Evolutionary conservation across 352 stramenopile genomes (phyloP).

Genomic region (Phytopythium mirpurense): DNA sequence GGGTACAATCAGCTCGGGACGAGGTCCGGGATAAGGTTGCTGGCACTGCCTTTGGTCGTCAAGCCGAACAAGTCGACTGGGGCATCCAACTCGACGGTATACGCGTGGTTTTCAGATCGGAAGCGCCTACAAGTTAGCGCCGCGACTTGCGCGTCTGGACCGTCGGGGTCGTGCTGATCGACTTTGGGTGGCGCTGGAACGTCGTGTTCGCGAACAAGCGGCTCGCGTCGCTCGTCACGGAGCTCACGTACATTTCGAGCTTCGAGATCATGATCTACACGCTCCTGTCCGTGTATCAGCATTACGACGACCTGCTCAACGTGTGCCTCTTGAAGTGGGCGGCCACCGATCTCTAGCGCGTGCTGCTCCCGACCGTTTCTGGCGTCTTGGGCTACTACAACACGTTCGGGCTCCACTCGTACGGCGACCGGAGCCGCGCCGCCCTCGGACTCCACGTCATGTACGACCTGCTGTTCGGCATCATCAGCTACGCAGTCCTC

Average conservation of each 20-base stretch:
- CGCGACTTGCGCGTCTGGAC: constrained; percentile 20
- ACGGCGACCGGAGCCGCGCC: constrained; percentile 13
- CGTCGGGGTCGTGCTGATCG: constrained; percentile 16
- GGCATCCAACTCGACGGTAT: no score
- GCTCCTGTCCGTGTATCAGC: constrained; percentile 13
- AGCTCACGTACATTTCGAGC: constrained; percentile 17
- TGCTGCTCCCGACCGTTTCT: constrained; percentile 8
- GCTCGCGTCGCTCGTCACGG: constrained; percentile 14
- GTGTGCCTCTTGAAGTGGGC: constrained; percentile 12
- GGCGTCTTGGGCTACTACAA: constrained; percentile 13
- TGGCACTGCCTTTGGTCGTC: no score
- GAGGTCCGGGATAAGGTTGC: no score
- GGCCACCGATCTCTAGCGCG: constrained; percentile 11
- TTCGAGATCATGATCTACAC: constrained; percentile 21
- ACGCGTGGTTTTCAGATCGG: no score
- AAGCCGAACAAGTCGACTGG: no score
- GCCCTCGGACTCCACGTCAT: constrained; percentile 6
- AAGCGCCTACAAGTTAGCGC: no score
- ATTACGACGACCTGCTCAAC: constrained; percentile 13
- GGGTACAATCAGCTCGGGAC: no score
- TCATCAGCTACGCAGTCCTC: constrained; percentile 11
- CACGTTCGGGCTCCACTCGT: constrained; percentile 14
- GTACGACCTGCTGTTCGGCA: constrained; percentile 13
- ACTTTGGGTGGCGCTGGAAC: constrained; percentile 7
- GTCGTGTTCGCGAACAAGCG: constrained; percentile 13